A percentile compares a stretch with the other conserved stretches of the same genome.
Conservation (phyloP, 257 asterid genomes). For the Gentiana macrophylla region DNA sequence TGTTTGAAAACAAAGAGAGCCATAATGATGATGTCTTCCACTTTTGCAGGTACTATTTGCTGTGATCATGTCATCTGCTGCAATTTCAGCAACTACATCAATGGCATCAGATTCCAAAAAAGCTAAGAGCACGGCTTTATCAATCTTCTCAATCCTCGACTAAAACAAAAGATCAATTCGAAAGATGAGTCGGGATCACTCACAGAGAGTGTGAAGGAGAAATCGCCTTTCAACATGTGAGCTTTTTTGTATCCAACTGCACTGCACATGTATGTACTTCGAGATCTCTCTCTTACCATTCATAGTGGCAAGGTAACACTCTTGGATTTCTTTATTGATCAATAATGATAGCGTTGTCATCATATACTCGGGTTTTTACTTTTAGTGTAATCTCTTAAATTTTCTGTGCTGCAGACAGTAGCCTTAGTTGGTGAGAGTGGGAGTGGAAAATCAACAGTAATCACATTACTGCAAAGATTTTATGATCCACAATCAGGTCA, state of each 20-base stretch:
- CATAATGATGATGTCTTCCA: neutral
- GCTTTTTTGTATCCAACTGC: constrained; percentile 48
- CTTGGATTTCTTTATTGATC: neutral
- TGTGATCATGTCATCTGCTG: constrained; percentile 69
- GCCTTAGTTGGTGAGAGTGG: constrained; percentile 97
- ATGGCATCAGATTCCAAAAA: constrained; percentile 71
- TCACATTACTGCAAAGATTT: constrained; percentile 66
- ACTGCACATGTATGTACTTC: neutral
- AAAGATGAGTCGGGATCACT: constrained; percentile 35
- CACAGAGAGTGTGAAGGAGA: constrained; percentile 50
- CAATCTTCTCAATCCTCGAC: constrained; percentile 62
- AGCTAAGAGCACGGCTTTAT: constrained; percentile 76
- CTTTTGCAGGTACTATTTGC: constrained; percentile 74
- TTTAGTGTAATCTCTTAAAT: neutral
- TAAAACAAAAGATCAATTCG: constrained; percentile 29
- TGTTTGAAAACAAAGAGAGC: neutral
- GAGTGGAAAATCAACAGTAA: constrained; percentile 84
- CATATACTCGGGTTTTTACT: too few relatives aligned
- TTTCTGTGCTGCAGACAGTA: constrained; percentile 39
- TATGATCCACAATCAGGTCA: constrained; percentile 70
- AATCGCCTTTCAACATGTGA: constrained; percentile 51
- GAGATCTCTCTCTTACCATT: neutral
- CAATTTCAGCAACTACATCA: constrained; percentile 66
- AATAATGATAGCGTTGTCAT: neutral
- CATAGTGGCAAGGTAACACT: constrained; percentile 1